Base-by-base conservation (phyloP, 768 basidiomycete species). In the Clavaria fumosa region DNA sequence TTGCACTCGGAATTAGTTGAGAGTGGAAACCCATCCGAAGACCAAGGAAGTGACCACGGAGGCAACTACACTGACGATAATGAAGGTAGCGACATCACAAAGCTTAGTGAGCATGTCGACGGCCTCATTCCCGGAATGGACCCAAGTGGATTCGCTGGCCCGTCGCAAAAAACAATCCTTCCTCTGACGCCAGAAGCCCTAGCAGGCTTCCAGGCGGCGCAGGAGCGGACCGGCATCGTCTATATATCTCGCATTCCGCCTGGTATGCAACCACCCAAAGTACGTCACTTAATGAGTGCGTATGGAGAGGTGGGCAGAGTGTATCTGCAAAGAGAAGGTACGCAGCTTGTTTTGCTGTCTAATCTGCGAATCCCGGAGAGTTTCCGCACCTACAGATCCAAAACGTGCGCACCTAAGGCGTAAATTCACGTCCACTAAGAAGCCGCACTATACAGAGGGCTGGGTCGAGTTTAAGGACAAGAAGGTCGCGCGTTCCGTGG, bases 391-490 rank as follows among this genome's bases (percentile, higher is more conserved):
- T 10, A 2, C 47, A 90, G 88, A 89, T 53, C 60, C 84, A 7
- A 91, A 90, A 56, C 64, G 78, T n/a, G 83, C 86, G 24, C 86
- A 91, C 61, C 63, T 84, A 31, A 64, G 86, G 18, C 66, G 69
- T 38, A 89, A 88, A 55, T 72, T 77, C 53, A 88, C 83, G 3
- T 64, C 80, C 2, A 86, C 80, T 6, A 82, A 84, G 55, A 84
- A 84, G 46, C 66, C 78, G 7, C 85, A 90, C 49, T 97, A 80
- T 52, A 81, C 81, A 0, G 95, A 99, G 55, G 95, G 95, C 22
- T 99, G 95, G 95, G 80, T 97, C 28, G 95, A 99, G 57, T 96
- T 97, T 62, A 78, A 80, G 46, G 83, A 96, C 59, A 97, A 97
- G 58, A 76, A 72, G 33, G 64, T 96, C 31, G 95, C 90, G 0